Conservation (phyloP, 768 basidiomycete species). For the Kwoniella sp. region DNA sequence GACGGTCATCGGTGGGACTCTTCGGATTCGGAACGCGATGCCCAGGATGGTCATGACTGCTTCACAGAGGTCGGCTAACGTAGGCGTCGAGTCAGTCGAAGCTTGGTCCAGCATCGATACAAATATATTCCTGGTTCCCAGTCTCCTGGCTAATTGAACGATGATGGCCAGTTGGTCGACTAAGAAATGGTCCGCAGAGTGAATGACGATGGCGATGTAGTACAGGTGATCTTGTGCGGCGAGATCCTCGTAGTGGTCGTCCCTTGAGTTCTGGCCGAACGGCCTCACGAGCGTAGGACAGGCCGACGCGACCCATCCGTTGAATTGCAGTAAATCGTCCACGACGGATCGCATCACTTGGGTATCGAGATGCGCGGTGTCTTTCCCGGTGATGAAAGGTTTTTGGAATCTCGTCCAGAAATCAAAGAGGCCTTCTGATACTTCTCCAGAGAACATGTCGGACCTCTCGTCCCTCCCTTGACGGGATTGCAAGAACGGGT, state of each 20-base stretch:
- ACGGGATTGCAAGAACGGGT: conserved; percentile 83
- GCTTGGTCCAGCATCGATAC: conserved; percentile 98
- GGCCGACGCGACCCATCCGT: conserved; percentile 96
- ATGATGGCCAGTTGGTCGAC: conserved; percentile 98
- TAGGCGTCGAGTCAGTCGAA: conserved; percentile 91
- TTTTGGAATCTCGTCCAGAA: conserved; percentile 92
- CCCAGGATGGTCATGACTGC: conserved; percentile 90
- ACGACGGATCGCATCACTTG: conserved; percentile 87
- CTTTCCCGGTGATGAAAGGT: conserved; percentile 80
- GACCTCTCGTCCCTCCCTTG: conserved; percentile 79
- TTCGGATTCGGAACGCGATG: conserved; percentile 85
- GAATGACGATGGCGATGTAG: conserved; percentile 91
- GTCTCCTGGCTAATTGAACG: conserved; percentile 86
- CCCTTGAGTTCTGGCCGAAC: conserved; percentile 84
- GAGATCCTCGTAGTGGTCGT: conserved; percentile 87
- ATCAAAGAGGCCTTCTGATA: conserved; percentile 76
- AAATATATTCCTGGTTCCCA: conserved; percentile 86
- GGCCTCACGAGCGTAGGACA: conserved; percentile 93
- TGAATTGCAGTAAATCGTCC: conserved; percentile 89
- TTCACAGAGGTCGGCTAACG: conserved; percentile 90
- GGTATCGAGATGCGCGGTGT: conserved; percentile 84
- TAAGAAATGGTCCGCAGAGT: conserved; percentile 98
- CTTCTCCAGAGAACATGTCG: conserved; percentile 75
- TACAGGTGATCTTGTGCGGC: conserved; percentile 80
- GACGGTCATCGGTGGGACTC: conserved; percentile 89